A percentile compares a stretch with the other conserved stretches of the same genome.
Conservation (phyloP, 345 rosid species). For the Camelina hispida region DNA sequence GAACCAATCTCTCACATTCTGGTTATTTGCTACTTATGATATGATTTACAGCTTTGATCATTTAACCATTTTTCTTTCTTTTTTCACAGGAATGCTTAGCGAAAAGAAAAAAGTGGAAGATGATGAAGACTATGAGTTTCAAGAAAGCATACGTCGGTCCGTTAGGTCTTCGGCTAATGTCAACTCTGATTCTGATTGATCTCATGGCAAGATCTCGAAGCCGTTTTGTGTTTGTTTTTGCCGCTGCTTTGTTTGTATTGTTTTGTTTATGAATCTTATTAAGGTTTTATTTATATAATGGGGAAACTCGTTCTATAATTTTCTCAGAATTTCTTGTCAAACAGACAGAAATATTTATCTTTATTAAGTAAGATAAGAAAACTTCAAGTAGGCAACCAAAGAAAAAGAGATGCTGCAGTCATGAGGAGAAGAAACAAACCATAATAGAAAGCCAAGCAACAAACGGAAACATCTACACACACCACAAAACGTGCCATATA, state of each 20-base stretch:
- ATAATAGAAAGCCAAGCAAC: not conserved
- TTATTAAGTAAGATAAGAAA: not conserved
- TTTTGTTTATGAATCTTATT: not conserved
- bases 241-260: not conserved
- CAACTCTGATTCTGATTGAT: slow-evolving; percentile 78
- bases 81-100: slow-evolving; percentile 58
- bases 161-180: slow-evolving; percentile 62
- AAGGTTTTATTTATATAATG: not conserved
- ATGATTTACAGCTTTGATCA: slow-evolving; percentile 7
- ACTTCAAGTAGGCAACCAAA: too few species aligned
- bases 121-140: slow-evolving; percentile 53
- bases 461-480: slow-evolving; percentile 3
- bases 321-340: slow-evolving; percentile 2
- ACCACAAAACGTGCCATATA: slow-evolving; percentile 18
- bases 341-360: not conserved
- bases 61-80: not conserved
- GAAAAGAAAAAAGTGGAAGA: slow-evolving; percentile 59
- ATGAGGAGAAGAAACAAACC: not conserved
- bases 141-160: slow-evolving; percentile 47
- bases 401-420: not conserved
- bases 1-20: not conserved
- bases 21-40: not conserved
- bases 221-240: slow-evolving; percentile 13
- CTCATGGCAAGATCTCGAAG: not conserved
- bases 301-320: not conserved